Base-by-base conservation (phyloP, 192 early-diverging fungal genomes). In the Borealophlyctis nickersoniae region DNA sequence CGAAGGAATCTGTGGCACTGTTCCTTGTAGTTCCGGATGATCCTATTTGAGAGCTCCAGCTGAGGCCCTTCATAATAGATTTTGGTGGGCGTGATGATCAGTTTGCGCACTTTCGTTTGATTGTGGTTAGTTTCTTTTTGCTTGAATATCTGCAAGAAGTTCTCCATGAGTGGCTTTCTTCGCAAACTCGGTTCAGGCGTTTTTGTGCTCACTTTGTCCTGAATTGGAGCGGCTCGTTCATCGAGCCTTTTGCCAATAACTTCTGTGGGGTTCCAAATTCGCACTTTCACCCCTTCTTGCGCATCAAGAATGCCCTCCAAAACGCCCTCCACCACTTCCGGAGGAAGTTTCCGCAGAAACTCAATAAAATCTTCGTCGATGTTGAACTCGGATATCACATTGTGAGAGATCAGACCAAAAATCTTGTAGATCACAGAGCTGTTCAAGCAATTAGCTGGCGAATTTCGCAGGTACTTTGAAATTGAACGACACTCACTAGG, bases 41-140 rank as follows among this genome's bases (percentile, higher is more conserved):
- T 76, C 19, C 91, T 81, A 66, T 92, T 92, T n/a, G 83, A 77
- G 0, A 83, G 81, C 58, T 92, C 90, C 29, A 87, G 71, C 0
- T 81, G 75, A 0, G 84, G 86, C 0, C 84, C 81, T 13, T 79
- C 75, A n/a, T 88, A 66, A 66, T 88, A 86, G 19, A 88, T 68
- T 1, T 73, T 75, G 0, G 88, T 85, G 0, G 90, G 90, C 0
- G 90, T 89, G 3, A 92, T 71, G n/a, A 88, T 54, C 29, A 72
- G 45, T 56, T 65, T 45, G 7, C 39, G 39, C 7, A 19, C 19
- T 7, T 45, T 13, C 19, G 9, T 7, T 7, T 19, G 7, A 19
- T 45, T 45, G 39, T 45, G 39, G 39, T 45, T 19, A 13, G 7
- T 45, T 13, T 45, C 39, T 7, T 45, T 19, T 45, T 19, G 7